These are phyloP conservation scores for Diplodia seriata DNA, from an alignment of 2,329 filamentous ascomycete species.

Conservation along the genomic window DNA sequence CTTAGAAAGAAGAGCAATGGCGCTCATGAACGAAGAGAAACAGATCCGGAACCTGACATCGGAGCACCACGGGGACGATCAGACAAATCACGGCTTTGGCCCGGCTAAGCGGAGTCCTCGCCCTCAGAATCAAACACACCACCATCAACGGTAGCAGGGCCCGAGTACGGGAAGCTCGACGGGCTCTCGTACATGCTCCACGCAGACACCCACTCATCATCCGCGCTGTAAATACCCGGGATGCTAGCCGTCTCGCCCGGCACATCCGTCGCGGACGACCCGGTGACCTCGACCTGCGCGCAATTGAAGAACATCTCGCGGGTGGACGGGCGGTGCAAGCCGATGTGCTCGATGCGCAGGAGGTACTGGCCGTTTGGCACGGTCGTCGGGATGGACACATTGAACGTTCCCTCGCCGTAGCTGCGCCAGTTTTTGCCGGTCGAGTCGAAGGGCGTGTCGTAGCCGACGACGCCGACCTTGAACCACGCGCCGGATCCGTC, in stretches of 20 bases:
- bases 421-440: background rate
- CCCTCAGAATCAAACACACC: background rate
- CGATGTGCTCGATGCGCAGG: slow-evolving; percentile 56
- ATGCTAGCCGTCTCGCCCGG: background rate
- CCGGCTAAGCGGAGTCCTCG: too few species aligned
- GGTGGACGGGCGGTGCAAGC: slow-evolving; percentile 51
- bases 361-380: slow-evolving; percentile 55
- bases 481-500: too few species aligned
- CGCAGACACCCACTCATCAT: background rate
- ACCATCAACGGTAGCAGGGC: background rate
- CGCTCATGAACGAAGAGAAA: too few species aligned
- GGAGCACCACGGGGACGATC: too few species aligned
- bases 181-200: background rate
- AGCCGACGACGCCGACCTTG: too few species aligned
- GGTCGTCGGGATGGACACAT: slow-evolving; percentile 49
- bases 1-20: too few species aligned
- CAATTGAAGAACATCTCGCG: slow-evolving; percentile 57
- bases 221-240: background rate
- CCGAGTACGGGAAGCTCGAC: background rate
- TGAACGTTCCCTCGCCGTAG: slow-evolving; percentile 31
- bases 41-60: too few species aligned
- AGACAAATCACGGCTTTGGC: too few species aligned
- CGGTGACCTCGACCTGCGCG: slow-evolving; percentile 53
- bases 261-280: slow-evolving; percentile 43
- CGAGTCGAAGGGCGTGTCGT: too few species aligned